These are phyloP conservation scores for Stagonosporopsis vannaccii DNA, from an alignment of 2,329 filamentous ascomycete genomes.

Conservation along the genomic window DNA sequence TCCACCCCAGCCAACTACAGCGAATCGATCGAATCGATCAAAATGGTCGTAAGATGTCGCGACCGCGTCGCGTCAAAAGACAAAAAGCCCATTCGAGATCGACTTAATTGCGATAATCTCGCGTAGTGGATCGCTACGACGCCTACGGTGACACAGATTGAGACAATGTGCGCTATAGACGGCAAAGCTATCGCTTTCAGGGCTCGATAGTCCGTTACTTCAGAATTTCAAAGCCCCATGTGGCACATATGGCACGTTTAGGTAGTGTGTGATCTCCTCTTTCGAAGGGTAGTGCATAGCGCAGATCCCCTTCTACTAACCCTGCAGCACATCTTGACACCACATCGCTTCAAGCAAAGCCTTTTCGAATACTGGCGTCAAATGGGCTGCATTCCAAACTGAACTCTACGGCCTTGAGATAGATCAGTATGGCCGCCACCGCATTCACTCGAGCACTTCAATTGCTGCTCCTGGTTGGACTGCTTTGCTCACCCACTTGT, in stretches of 20 bases:
- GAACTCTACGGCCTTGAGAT: neutral
- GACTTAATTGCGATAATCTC: neutral
- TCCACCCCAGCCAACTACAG: slow-evolving; percentile 13
- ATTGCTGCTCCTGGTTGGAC: slow-evolving; percentile 4
- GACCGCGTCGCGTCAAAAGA: slow-evolving; percentile 11
- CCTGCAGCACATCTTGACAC: slow-evolving; percentile 5
- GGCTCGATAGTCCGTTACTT: slow-evolving; percentile 1
- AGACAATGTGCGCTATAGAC: slow-evolving; percentile 4
- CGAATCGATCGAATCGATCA: neutral
- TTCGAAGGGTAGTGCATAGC: slow-evolving; percentile 9
- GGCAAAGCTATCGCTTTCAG: slow-evolving; percentile 2
- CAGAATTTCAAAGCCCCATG: slow-evolving; percentile 1
- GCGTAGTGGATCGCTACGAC: slow-evolving; percentile 12
- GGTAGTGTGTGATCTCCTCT: slow-evolving; percentile 14
- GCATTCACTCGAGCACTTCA: neutral
- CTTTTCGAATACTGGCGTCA: neutral
- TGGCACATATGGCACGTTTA: slow-evolving; percentile 14
- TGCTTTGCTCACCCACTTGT: slow-evolving; percentile 1
- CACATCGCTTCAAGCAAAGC: slow-evolving; percentile 7
- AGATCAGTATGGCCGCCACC: neutral
- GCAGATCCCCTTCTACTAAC: slow-evolving; percentile 4
- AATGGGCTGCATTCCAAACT: neutral
- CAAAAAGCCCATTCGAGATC: neutral
- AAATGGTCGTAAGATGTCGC: neutral
- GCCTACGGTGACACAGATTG: slow-evolving; percentile 13